Conservation (phyloP, 2,329 filamentous ascomycete genomes). For the Neonectria faginata region DNA sequence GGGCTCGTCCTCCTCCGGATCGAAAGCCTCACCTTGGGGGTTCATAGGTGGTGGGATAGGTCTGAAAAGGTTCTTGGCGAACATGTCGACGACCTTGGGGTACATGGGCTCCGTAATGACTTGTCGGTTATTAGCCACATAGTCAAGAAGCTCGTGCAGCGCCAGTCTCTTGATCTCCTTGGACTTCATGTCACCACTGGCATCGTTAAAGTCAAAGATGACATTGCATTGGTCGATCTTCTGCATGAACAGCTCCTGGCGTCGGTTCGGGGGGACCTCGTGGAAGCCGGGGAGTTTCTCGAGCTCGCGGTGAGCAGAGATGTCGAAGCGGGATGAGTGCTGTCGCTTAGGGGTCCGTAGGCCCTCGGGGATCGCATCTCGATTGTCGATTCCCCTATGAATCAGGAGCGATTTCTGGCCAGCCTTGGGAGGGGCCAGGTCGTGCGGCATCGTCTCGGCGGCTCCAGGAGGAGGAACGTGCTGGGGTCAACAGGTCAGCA, state of each 20-base stretch:
- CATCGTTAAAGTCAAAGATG: conserved; percentile 99
- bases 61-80: conserved; percentile 97
- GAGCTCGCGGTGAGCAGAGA: conserved; percentile 94
- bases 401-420: conserved; percentile 89
- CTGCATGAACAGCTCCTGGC: conserved; percentile 98
- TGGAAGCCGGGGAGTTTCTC: conserved; percentile 98
- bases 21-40: conserved; percentile 96
- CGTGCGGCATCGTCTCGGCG: conserved; percentile 97
- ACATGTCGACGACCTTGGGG: conserved; percentile 98
- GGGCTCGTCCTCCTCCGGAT: conserved; percentile 97
- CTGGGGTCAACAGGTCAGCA: conserved; percentile 51
- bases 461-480: conserved; percentile 93
- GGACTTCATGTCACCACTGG: conserved; percentile 98
- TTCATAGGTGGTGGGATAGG: conserved; percentile 98
- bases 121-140: conserved; percentile 97
- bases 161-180: conserved; percentile 99
- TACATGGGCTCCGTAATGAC: conserved; percentile 99
- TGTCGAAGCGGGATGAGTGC: conserved; percentile 97
- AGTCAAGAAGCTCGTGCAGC: conserved; percentile 94
- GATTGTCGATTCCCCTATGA: conserved; percentile 87
- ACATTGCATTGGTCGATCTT: conserved; percentile 99
- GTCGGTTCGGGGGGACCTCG: conserved; percentile 92
- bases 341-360: conserved; percentile 95
- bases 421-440: conserved; percentile 92
- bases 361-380: conserved; percentile 90